Base-by-base conservation (phyloP, 2,329 filamentous ascomycete genomes). In the Raffaelea ambrosiae region DNA sequence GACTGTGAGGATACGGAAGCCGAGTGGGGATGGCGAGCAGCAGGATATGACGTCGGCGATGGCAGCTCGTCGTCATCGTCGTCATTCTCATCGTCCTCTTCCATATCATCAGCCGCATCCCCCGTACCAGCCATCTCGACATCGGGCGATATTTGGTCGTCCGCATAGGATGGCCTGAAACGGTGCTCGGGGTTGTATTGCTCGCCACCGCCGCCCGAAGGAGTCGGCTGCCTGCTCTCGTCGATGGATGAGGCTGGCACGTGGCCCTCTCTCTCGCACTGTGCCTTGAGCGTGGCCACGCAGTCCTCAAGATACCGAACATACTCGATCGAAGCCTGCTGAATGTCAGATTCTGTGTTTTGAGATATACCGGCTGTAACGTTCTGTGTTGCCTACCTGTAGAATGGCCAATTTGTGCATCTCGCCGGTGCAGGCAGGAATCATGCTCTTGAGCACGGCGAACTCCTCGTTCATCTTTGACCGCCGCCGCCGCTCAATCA, bases 391-490 rank as follows among this genome's bases (percentile, higher is more conserved):
- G 26, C 26, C 54, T 64, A 94, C 90, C 79, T 96, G 89, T 44
- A 97, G 69, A 57, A 97, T 96, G 16, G 90, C 89, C 49, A 97
- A 71, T 67, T 98, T 98, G 66, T 97, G 93, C 93, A 97, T 97
- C 60, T 97, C 91, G 7, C 89, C 90, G n/a, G 79, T 81, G 64
- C 93, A 97, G 2, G 93, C 91, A 1, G 93, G 93, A 49, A 97
- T 94, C 86, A 98, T 89, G 58, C 84, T 79, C 68, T 97, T 97
- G 55, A 97, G 69, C 16, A 94, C 85, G 2, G 82, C 86, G 68
- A 97, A 97, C 67, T 97, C 93, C 63, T 97, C 91, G 57, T 98
- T 97, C 91, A 97, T 98, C 72, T 97, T 98, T 13, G 88, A 95
- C 53, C 93, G 76, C 58, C 93, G 73, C 49, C 91, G 73, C 41